Evolutionary conservation across 495 filamentous ascomycete genomes (phyloP).

Genomic region (Aspergillus heteromorphus): DNA sequence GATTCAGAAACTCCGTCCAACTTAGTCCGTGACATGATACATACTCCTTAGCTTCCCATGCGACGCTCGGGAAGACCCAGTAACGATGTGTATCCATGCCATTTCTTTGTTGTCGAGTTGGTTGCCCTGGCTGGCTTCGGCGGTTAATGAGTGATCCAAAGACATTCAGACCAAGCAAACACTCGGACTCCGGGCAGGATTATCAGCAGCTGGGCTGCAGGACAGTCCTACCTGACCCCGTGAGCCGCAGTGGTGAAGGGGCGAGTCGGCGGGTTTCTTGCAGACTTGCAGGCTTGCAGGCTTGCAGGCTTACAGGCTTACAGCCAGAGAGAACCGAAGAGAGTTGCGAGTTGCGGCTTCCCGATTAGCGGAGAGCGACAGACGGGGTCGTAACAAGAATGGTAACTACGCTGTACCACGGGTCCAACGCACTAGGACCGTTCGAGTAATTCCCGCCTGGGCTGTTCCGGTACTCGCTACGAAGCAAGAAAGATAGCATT

Average conservation of each 20-base stretch:
- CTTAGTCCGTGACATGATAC: background rate
- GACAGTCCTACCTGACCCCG: background rate
- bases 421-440: background rate
- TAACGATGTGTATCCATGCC: background rate
- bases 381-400: constrained; percentile 1
- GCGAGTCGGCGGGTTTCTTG: background rate
- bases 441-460: background rate
- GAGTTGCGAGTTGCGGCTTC: background rate
- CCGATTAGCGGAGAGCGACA: constrained; percentile 1
- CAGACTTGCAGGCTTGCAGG: background rate
- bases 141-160: background rate
- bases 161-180: background rate
- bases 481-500: background rate
- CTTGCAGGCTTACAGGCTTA: background rate
- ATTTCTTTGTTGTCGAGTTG: background rate
- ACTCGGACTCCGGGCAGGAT: background rate
- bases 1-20: background rate
- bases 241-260: no score
- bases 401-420: background rate
- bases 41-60: background rate
- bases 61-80: background rate
- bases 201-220: background rate
- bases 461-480: background rate
- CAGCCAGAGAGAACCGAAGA: background rate
- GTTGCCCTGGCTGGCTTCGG: background rate